Percentiles rank a stretch among this genome's conserved stretches.
Conservation (phyloP, 2,329 filamentous ascomycete species). For the Gliomastix tumulicola region DNA sequence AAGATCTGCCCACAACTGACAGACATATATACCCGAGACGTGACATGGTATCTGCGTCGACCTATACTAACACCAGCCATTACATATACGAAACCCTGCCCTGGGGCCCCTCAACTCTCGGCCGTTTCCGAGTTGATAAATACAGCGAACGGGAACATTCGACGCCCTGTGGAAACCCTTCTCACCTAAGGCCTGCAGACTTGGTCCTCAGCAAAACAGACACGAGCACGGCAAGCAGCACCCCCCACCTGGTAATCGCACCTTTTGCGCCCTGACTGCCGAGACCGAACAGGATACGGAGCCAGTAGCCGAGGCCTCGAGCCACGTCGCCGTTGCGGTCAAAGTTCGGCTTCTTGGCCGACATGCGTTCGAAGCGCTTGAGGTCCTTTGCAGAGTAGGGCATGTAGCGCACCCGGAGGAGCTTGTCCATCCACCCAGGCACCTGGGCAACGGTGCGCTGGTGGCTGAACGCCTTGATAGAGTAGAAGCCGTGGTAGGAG, state of each 20-base stretch:
- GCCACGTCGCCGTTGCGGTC: constrained; percentile 50
- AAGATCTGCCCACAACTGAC: too few species aligned
- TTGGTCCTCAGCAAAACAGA: constrained; percentile 20
- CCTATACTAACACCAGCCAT: too few species aligned
- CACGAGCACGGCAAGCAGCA: constrained; percentile 26
- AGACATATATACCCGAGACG: too few species aligned
- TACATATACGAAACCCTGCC: too few species aligned
- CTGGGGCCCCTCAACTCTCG: too few species aligned
- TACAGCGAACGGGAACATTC: too few species aligned
- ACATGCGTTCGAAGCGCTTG: constrained; percentile 33
- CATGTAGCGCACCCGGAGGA: constrained; percentile 63
- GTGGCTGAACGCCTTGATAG: constrained; percentile 35
- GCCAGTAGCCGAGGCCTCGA: constrained; percentile 47
- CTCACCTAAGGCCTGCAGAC: constrained; percentile 20
- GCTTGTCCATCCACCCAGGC: constrained; percentile 28
- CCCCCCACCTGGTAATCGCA: constrained; percentile 43
- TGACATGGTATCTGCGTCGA: too few species aligned
- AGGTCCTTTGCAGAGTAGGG: constrained; percentile 46
- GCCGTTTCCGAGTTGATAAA: too few species aligned
- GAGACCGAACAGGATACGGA: constrained; percentile 40
- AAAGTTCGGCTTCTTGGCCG: constrained; percentile 47
- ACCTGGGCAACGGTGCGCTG: constrained; percentile 26
- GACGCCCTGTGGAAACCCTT: too few species aligned
- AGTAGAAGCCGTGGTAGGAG: constrained; percentile 39
- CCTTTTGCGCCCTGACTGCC: constrained; percentile 42